A percentile compares a stretch with the other conserved stretches of the same genome.
phyloP scores from a whole-genome alignment of 2,329 filamentous ascomycete species.

The Fusarium sp. region DNA sequence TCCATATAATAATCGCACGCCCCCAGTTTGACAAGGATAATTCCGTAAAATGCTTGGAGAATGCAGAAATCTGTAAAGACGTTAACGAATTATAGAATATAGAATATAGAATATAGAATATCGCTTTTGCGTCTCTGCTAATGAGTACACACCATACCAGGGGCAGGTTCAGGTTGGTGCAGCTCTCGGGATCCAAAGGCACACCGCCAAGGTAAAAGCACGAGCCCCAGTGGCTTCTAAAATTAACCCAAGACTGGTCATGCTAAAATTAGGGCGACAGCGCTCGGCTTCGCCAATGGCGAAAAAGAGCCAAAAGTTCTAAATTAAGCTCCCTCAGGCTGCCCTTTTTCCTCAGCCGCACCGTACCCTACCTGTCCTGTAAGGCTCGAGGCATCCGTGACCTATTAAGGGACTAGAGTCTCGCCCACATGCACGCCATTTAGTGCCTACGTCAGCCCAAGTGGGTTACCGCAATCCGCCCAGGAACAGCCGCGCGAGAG shows the following conservation, averaged over 20 bases:
- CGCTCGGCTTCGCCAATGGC: background rate
- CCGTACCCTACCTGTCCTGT: background rate
- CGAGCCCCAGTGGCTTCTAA: background rate
- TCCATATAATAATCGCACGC: background rate
- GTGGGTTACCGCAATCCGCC: background rate
- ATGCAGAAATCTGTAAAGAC: background rate
- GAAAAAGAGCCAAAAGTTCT: background rate
- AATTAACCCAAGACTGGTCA: background rate
- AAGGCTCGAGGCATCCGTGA: background rate
- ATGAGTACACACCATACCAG: background rate
- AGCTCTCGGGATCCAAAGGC: too few relatives aligned
- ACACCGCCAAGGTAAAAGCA: background rate
- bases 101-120: background rate
- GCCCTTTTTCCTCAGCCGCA: background rate
- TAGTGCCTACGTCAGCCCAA: background rate
- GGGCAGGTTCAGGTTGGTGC: background rate
- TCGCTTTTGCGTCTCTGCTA: background rate
- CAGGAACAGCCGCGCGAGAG: background rate
- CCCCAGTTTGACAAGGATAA: background rate
- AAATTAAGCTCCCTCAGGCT: background rate
- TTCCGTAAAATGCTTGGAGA: background rate
- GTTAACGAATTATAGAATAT: background rate
- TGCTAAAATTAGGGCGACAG: background rate
- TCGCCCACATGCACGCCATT: background rate
- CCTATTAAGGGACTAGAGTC: background rate